Percentiles rank a stretch among this genome's conserved stretches.
phyloP scores from a whole-genome alignment of 768 basidiomycete species.

The Psilocybe subaeruginosa region DNA sequence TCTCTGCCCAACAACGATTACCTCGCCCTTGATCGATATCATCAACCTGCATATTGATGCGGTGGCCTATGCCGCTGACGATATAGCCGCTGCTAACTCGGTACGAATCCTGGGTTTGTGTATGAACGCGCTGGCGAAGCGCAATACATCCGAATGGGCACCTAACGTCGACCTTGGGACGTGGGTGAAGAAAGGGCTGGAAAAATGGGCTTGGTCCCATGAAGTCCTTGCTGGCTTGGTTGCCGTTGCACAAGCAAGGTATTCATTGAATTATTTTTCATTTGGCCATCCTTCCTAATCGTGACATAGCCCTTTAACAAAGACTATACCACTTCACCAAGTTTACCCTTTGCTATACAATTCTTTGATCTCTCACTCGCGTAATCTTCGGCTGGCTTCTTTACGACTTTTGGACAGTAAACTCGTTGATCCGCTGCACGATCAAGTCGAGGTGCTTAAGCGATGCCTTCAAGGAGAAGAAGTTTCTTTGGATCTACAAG shows the following conservation, averaged over 20 bases:
- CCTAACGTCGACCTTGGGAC: conserved; percentile 44
- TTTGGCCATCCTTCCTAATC: not conserved
- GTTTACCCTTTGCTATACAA: conserved; percentile 55
- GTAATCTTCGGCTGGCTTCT: conserved; percentile 60
- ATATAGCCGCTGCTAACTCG: conserved; percentile 33
- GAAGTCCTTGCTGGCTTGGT: conserved; percentile 59
- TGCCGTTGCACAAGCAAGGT: conserved; percentile 51
- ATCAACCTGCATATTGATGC: conserved; percentile 36
- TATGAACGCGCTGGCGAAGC: conserved; percentile 52
- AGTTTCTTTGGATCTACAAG: conserved; percentile 74
- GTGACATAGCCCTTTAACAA: conserved; percentile 25
- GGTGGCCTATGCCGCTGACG: conserved; percentile 2
- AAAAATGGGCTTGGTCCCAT: conserved; percentile 62
- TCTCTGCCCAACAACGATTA: conserved; percentile 50
- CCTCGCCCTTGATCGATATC: conserved; percentile 45
- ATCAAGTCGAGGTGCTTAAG: conserved; percentile 56
- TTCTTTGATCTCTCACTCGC: conserved; percentile 75
- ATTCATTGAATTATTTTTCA: not conserved
- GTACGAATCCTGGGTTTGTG: conserved; percentile 67
- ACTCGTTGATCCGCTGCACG: conserved; percentile 44
- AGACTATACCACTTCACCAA: conserved; percentile 42
- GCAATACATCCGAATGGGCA: conserved; percentile 48
- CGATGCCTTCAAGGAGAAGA: conserved; percentile 82
- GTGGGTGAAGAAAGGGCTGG: conserved; percentile 51
- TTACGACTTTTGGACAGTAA: conserved; percentile 66